Percentiles rank a stretch among this genome's conserved stretches.
Evolutionary conservation across 345 rosid species (phyloP).

Genomic region (Eucalyptus marginata): DNA sequence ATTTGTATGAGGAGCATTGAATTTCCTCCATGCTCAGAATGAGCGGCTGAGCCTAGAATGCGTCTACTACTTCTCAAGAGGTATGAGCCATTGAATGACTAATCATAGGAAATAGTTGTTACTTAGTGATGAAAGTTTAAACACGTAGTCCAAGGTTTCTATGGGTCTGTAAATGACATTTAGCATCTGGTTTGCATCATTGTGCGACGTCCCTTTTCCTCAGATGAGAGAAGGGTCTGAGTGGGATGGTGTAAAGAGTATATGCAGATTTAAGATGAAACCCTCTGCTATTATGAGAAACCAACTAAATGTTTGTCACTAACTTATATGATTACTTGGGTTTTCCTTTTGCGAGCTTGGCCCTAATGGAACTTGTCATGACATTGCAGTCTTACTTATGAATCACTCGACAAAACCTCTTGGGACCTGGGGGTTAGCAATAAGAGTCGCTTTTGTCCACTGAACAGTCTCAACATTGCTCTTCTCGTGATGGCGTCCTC

Average conservation of each 20-base stretch:
- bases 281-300: neutral
- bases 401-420: neutral
- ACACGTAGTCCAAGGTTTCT: neutral
- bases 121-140: neutral
- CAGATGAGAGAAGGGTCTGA: neutral
- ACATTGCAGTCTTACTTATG: neutral
- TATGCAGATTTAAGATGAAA: neutral
- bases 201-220: neutral
- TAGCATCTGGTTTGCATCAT: neutral
- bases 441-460: neutral
- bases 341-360: neutral
- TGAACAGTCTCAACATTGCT: neutral
- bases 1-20: neutral
- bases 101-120: neutral
- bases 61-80: neutral
- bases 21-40: neutral
- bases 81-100: neutral
- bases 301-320: neutral
- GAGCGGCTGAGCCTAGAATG: neutral
- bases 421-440: accelerated
- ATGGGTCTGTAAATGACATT: neutral
- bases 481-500: neutral
- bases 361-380: neutral
- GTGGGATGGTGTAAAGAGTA: neutral
- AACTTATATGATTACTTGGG: neutral